Percentiles rank a stretch among this genome's conserved stretches.
Conservation (phyloP, 202 grass and related monocot species). For the Panicum hallii region DNA sequence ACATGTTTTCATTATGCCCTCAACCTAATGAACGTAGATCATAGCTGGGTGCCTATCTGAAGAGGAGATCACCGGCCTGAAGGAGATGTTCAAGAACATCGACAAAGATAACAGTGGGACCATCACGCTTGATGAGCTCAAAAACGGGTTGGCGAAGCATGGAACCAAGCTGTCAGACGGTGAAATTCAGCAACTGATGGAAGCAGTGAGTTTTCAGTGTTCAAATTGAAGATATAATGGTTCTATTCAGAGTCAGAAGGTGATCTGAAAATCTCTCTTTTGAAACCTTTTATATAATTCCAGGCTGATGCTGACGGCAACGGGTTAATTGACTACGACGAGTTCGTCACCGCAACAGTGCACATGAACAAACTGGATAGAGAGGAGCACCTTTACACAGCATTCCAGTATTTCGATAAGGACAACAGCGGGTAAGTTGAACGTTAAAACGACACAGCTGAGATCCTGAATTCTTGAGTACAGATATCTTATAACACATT, state of each 20-base stretch:
- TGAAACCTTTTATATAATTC: neutral
- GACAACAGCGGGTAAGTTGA: slow-evolving; percentile 74
- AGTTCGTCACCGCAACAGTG: slow-evolving; percentile 86
- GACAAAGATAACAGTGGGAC: slow-evolving; percentile 80
- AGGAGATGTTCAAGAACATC: slow-evolving; percentile 88
- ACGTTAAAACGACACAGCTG: neutral
- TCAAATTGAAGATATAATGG: neutral
- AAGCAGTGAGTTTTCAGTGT: slow-evolving; percentile 64
- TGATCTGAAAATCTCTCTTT: neutral
- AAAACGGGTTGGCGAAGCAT: slow-evolving; percentile 65
- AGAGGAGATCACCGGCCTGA: slow-evolving; percentile 81
- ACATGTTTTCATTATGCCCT: neutral
- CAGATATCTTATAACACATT: neutral
- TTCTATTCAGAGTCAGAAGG: neutral
- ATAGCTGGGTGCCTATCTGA: slow-evolving; percentile 86
- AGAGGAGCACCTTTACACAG: slow-evolving; percentile 86
- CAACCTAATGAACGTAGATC: slow-evolving; percentile 38
- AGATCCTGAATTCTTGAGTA: neutral
- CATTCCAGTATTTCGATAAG: slow-evolving; percentile 88
- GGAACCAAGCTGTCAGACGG: slow-evolving; percentile 66
- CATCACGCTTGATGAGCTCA: slow-evolving; percentile 80
- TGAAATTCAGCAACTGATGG: slow-evolving; percentile 74
- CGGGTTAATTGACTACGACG: slow-evolving; percentile 76
- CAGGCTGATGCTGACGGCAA: slow-evolving; percentile 90
- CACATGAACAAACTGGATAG: slow-evolving; percentile 86